Evolutionary conservation across 176 grass and related monocot genomes (phyloP).

Genomic region (Metroxylon sagu): DNA sequence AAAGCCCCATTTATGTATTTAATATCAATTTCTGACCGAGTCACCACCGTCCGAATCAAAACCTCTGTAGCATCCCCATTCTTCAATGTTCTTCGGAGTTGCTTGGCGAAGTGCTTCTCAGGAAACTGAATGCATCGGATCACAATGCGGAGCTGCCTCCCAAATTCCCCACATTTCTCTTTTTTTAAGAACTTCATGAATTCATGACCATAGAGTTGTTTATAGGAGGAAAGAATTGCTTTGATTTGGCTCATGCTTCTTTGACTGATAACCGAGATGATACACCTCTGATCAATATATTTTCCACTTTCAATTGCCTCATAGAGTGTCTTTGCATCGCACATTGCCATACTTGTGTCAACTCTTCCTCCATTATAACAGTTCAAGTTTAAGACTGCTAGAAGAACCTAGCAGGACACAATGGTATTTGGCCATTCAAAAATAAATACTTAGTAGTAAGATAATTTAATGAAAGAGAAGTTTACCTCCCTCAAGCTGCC

Average conservation of each 20-base stretch:
- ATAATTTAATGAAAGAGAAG: background rate
- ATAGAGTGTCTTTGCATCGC: conserved; percentile 35
- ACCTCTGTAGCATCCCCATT: background rate
- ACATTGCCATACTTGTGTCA: conserved; percentile 33
- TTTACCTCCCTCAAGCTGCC: conserved; percentile 20
- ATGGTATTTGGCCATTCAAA: background rate
- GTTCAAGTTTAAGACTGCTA: conserved; percentile 27
- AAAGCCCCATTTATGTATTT: conserved; percentile 28
- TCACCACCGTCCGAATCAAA: conserved; percentile 18
- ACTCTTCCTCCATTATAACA: conserved; percentile 16
- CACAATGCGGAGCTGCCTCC: conserved; percentile 4
- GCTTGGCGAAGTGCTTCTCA: conserved; percentile 30
- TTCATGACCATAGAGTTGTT: conserved; percentile 37
- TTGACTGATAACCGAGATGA: conserved; percentile 20
- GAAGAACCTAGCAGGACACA: conserved; percentile 21
- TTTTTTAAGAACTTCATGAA: conserved; percentile 35
- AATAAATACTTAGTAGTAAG: too few species aligned
- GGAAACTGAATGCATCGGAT: conserved; percentile 32
- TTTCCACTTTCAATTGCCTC: conserved; percentile 36
- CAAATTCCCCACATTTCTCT: conserved; percentile 22
- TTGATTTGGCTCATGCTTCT: conserved; percentile 28
- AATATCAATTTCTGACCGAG: conserved; percentile 20
- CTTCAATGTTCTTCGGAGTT: conserved; percentile 6
- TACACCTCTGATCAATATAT: conserved; percentile 24
- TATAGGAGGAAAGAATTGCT: conserved; percentile 23